A percentile compares a stretch with the other conserved stretches of the same genome.
Conservation (phyloP, 768 basidiomycete species). For the Mycena vulgaris region DNA sequence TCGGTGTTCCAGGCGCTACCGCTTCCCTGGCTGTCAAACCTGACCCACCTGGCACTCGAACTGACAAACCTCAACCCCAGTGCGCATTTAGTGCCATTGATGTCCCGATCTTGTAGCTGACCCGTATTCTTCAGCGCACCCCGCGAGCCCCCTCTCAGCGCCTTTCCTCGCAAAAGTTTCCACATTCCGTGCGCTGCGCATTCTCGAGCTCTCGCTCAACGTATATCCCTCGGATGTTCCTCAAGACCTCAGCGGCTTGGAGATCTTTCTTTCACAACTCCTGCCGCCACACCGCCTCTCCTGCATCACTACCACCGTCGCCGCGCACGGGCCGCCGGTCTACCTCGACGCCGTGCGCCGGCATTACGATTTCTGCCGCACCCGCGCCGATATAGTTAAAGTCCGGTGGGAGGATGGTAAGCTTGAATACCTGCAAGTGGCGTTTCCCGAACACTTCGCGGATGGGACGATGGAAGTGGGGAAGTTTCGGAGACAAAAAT, state of each 20-base stretch:
- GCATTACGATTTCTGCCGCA: conserved; percentile 10
- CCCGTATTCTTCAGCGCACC: not conserved
- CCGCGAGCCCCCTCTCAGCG: conserved; percentile 1
- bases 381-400: conserved; percentile 15
- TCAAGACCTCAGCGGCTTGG: conserved; percentile 20
- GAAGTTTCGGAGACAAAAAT: conserved; percentile 9
- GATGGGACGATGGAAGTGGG: conserved; percentile 18
- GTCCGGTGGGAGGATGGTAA: conserved; percentile 25
- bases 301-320: conserved; percentile 20
- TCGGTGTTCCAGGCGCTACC: conserved; percentile 13
- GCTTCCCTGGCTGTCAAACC: not conserved
- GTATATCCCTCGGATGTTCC: conserved; percentile 11
- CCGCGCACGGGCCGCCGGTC: conserved; percentile 3
- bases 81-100: not conserved
- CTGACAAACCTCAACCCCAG: conserved; percentile 25
- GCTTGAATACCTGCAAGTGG: not conserved
- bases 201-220: conserved; percentile 17
- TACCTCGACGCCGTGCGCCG: conserved; percentile 8
- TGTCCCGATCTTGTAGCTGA: not conserved
- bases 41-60: conserved; percentile 20
- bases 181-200: not conserved
- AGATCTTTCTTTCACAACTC: conserved; percentile 5
- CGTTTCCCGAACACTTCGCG: conserved; percentile 18
- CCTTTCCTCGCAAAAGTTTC: conserved; percentile 16
- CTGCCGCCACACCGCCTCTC: not conserved